Evolutionary conservation across 805 yeast genomes (phyloP), one percentile per base, ranked within the genome.

Genomic region (Kregervanrija fluxuum): DNA sequence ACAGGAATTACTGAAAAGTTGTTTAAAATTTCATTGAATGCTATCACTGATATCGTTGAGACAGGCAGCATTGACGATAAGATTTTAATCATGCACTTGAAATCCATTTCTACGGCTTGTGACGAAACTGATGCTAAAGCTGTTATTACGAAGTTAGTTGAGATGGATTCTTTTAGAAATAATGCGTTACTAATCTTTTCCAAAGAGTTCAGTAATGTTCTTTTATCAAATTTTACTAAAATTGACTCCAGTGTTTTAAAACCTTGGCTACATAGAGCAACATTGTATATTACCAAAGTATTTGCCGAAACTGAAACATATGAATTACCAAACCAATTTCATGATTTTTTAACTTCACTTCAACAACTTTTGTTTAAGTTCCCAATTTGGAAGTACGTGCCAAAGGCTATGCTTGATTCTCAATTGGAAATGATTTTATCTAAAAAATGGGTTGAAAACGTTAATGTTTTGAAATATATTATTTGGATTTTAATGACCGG

Each of bases 401-500:
- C 82, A 4, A 53, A 55, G 8, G 51, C 70, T 6, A 65, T 80
- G 43, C 47, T 82, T 11, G 79, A 82, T 50, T 67, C 91, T 0
- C 86, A 84, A 48, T 56, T 83, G 30, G 89, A 85, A 56, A 85
- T 75, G 3, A 54, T 82, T 10, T 65, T 83, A 30, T 66, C 66
- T 1, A 61, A 64, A 2, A 43, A 48, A 15, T 83, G 88, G 83
- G 54, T 76, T 1, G 49, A 52, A 11, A 51, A 69, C 28, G 59
- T 54, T 2, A 46, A 48, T 0, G 67, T 76, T n/a, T 54, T 85
- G 51, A 67, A 71, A 35, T 75, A 80, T 54, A 64, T 68, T 3
- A 60, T 60, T 46, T 51, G 64, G 35, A 48, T 76, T 1, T 54
- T 79, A 12, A 46, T 70, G 35, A 52, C 68, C 2, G 71, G 71